These are phyloP conservation scores for Oryza australiensis DNA, from an alignment of 176 grass and related monocot genomes.

Conservation along the genomic window DNA sequence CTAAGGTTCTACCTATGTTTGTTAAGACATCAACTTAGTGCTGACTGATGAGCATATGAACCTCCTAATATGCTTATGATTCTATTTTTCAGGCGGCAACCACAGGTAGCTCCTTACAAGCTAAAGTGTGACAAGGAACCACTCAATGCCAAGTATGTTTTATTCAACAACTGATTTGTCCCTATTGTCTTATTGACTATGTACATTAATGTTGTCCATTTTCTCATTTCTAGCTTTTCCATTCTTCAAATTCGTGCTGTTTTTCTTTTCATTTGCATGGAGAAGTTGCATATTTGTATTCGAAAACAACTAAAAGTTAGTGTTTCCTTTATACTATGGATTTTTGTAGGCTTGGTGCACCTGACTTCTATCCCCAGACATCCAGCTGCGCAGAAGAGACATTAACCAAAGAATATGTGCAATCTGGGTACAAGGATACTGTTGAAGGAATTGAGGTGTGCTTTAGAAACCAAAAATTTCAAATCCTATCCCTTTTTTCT, in stretches of 20 bases:
- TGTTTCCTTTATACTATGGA: neutral
- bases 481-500: neutral
- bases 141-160: constrained; percentile 77
- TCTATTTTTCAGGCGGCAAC: constrained; percentile 74
- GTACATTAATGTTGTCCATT: neutral
- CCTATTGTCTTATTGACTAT: neutral
- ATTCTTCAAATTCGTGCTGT: neutral
- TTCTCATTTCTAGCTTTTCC: neutral
- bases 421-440: constrained; percentile 93
- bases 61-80: neutral
- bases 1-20: neutral
- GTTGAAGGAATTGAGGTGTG: constrained; percentile 99
- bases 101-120: constrained; percentile 76
- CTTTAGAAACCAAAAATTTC: neutral
- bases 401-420: constrained; percentile 90
- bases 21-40: neutral
- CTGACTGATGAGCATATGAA: neutral
- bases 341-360: constrained; percentile 83
- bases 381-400: constrained; percentile 92
- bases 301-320: neutral
- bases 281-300: neutral
- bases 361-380: constrained; percentile 95
- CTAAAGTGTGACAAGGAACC: constrained; percentile 90
- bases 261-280: neutral
- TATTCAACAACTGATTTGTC: neutral